Evolutionary conservation across 2,329 filamentous ascomycete genomes (phyloP).

Genomic region (Helicocarpus griseus): DNA sequence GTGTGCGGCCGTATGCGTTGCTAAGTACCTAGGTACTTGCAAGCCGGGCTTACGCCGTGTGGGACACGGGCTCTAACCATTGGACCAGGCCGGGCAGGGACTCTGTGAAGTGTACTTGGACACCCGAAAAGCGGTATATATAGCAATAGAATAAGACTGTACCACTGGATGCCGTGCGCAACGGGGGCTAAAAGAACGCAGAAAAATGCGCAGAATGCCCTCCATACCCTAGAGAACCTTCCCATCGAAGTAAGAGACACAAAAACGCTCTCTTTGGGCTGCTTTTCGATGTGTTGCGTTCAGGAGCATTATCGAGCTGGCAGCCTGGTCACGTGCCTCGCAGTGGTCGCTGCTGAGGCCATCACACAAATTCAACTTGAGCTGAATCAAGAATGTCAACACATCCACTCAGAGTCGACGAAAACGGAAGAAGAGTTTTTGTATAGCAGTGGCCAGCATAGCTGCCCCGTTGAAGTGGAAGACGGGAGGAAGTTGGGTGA

Average conservation of each 20-base stretch:
- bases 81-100: conserved; percentile 3
- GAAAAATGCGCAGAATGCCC: background rate
- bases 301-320: background rate
- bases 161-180: background rate
- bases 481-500: no score
- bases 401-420: background rate
- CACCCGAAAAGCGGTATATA: background rate
- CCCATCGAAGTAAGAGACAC: background rate
- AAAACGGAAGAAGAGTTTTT: background rate
- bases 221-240: background rate
- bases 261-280: background rate
- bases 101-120: background rate
- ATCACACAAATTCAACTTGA: background rate
- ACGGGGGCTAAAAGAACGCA: background rate
- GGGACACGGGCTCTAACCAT: background rate
- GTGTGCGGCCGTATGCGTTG: conserved; percentile 3
- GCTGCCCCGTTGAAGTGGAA: no score
- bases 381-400: background rate
- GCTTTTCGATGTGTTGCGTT: background rate
- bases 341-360: background rate
- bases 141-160: no score
- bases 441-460: no score
- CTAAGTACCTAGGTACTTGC: conserved; percentile 1
- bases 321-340: background rate
- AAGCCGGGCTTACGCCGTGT: conserved; percentile 5